Evolutionary conservation across 2,329 filamentous ascomycete genomes (phyloP), one percentile per base, ranked within the genome.

Genomic region (Colletotrichum magnum): DNA sequence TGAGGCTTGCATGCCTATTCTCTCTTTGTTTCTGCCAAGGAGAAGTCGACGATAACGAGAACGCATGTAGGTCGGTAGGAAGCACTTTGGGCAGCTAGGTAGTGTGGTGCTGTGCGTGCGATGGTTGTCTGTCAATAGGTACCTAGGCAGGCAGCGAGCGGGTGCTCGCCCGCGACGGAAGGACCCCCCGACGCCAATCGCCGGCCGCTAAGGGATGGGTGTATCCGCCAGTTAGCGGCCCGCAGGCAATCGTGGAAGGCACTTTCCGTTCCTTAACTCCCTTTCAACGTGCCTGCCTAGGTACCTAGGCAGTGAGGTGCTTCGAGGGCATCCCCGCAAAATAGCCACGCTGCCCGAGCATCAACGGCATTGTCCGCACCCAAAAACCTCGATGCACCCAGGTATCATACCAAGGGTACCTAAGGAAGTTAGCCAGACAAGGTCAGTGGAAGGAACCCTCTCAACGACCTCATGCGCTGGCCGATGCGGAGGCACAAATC

Each of bases 191-290:
- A 43, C 58, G 65, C 53, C 60, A 68, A 65, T 68, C 53, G 48
- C 18, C 65, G 66, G 66, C 61, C 66, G 66, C 66, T 59, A 68
- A 59, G 66, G 66, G 36, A 68, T 65, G 61, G 66, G 45, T 69
- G 54, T 53, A 69, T 65, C 60, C 50, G 50, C 16, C 50, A 53
- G 51, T 68, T 59, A 54, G 65, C 61, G 65, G 65, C 52, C 60
- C 51, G 47, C 21, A 48, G 50, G 39, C n/a, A 32, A 18, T 47
- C 45, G 16, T 16, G 45, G 6, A 18, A 47, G 45, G 18, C 16
- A 47, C 16, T 7, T n/a, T 5, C 45, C 9, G 18, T 47, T 16
- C 18, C 45, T 16, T 47, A 47, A 7, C 16, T 24, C 3, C 21
- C 21, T 24, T 24, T 24, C 3, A 24, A 24, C 21, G 21, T 24